These are phyloP conservation scores for Dendrocalamus latiflorus DNA, from an alignment of 202 grass and related monocot genomes.

Conservation along the genomic window DNA sequence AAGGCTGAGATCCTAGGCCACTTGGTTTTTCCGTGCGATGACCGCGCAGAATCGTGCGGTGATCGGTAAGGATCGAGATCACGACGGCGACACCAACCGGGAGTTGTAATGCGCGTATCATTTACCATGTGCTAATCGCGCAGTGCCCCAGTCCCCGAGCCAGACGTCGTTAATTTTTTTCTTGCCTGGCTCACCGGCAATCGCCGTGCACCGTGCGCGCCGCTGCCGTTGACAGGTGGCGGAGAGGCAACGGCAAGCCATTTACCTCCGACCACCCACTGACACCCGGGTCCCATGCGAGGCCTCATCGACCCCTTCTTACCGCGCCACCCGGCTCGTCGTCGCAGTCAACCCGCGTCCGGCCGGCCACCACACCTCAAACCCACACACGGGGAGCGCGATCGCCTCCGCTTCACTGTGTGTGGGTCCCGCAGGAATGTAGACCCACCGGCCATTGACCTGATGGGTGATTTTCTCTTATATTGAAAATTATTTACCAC, in stretches of 20 bases:
- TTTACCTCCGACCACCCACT: neutral
- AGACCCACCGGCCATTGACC: constrained; percentile 12
- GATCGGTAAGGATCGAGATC: no score
- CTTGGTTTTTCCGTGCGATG: no score
- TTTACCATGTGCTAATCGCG: neutral
- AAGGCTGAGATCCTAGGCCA: no score
- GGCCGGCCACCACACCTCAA: neutral
- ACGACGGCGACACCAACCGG: neutral
- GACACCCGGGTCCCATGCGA: neutral
- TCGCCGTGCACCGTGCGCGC: constrained; percentile 6
- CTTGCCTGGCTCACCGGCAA: constrained; percentile 25
- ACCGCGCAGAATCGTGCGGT: no score
- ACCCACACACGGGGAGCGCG: neutral
- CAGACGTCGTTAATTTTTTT: no score
- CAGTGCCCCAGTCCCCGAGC: no score
- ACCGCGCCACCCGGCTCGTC: constrained; percentile 4
- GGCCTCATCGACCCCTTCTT: no score
- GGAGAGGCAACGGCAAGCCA: neutral
- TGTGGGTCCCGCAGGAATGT: accelerated
- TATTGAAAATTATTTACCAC: neutral
- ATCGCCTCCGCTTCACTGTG: neutral
- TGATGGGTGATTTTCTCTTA: accelerated
- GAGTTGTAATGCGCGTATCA: no score
- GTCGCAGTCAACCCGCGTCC: constrained; percentile 51
- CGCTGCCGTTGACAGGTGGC: constrained; percentile 10